Conservation (phyloP, 2,329 filamentous ascomycete species). For the Trichoderma oligosporum region DNA sequence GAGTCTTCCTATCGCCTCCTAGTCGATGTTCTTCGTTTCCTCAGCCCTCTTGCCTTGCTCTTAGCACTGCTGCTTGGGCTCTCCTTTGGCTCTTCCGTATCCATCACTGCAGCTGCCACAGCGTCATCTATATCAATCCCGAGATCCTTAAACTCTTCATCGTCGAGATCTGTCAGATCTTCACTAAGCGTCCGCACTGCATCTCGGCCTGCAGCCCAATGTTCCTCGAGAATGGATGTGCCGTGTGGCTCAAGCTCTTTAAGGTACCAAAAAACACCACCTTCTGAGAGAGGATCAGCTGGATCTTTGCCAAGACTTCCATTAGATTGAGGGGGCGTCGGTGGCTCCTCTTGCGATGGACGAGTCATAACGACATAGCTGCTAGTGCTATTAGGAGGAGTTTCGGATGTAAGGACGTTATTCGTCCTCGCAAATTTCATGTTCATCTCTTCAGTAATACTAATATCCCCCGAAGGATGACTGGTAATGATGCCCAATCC, state of each 20-base stretch:
- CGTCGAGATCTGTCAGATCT: conserved; percentile 86
- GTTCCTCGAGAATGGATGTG: conserved; percentile 73
- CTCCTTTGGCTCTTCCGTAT: conserved; percentile 27
- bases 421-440: conserved; percentile 26
- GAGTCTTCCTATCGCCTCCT: conserved; percentile 31
- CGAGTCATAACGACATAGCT: conserved; percentile 39
- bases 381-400: conserved; percentile 47
- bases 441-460: conserved; percentile 27
- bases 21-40: conserved; percentile 36
- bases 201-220: conserved; percentile 61
- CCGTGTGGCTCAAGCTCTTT: conserved; percentile 74
- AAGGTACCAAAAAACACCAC: conserved; percentile 86
- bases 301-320: conserved; percentile 51
- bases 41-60: conserved; percentile 29
- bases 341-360: conserved; percentile 44
- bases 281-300: conserved; percentile 58
- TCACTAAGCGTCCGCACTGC: conserved; percentile 69
- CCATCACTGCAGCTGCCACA: conserved; percentile 29
- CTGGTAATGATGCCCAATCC: conserved; percentile 30
- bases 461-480: conserved; percentile 16
- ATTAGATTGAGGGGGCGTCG: conserved; percentile 65
- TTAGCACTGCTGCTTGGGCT: conserved; percentile 24
- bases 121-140: conserved; percentile 50
- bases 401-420: conserved; percentile 35
- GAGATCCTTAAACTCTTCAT: conserved; percentile 77